Conservation (phyloP, 306 rosid genomes). For the Adenanthera pavonina region DNA sequence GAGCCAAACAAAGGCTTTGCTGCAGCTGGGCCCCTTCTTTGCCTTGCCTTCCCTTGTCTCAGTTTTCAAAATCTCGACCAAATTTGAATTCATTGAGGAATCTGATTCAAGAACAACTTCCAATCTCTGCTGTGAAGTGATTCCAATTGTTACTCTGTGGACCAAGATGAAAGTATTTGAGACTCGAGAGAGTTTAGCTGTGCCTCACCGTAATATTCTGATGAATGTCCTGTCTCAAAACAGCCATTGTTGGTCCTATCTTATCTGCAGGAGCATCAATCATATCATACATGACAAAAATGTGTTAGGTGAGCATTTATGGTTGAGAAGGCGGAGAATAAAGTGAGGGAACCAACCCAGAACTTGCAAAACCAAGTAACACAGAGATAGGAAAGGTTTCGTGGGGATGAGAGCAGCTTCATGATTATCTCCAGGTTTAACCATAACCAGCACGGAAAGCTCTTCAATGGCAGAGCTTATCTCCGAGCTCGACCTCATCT, state of each 20-base stretch:
- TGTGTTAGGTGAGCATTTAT: conserved; percentile 17
- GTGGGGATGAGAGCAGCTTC: conserved; percentile 61
- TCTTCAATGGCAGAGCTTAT: conserved; percentile 75
- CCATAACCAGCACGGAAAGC: conserved; percentile 52
- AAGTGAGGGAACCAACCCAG: conserved; percentile 61
- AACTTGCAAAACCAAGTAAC: conserved; percentile 73
- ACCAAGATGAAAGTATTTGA: conserved; percentile 4
- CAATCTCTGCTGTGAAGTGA: conserved; percentile 61
- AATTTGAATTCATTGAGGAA: conserved; percentile 61
- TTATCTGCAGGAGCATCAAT: conserved; percentile 65
- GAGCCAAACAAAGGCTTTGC: conserved; percentile 86
- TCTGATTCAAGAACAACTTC: conserved; percentile 67
- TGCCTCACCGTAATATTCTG: conserved; percentile 77
- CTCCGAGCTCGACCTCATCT: conserved; percentile 65
- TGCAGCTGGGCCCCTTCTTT: conserved; percentile 60
- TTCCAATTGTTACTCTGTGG: conserved; percentile 4
- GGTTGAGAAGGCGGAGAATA: conserved; percentile 36
- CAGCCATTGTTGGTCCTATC: conserved; percentile 96
- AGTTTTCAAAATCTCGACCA: conserved; percentile 78
- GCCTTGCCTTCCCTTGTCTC: conserved; percentile 67
- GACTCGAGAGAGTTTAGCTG: neutral
- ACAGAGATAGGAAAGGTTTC: conserved; percentile 75
- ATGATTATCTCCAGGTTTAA: conserved; percentile 45
- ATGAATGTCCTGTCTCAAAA: conserved; percentile 80
- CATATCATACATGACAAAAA: conserved; percentile 32